These are phyloP conservation scores for Mucor plumbeus DNA, from an alignment of 371 early-diverging fungal genomes.

Conservation along the genomic window DNA sequence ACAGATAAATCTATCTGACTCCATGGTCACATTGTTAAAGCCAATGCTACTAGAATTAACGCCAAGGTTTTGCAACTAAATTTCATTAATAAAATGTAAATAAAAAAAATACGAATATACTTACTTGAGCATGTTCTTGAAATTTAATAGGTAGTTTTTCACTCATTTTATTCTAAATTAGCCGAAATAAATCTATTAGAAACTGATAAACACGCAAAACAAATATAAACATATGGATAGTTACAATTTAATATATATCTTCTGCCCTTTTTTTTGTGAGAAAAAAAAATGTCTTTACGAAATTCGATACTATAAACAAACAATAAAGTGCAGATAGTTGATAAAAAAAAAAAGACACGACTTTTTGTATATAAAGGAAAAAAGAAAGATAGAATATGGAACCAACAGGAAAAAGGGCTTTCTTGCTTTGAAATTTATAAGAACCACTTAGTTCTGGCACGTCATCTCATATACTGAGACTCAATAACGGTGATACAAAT, in stretches of 20 bases:
- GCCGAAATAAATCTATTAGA: not conserved
- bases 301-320: slow-evolving; percentile 8
- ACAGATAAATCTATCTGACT: slow-evolving; percentile 97
- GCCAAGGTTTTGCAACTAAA: slow-evolving; percentile 88
- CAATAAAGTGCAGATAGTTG: not conserved
- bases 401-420: not conserved
- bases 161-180: slow-evolving; percentile 53
- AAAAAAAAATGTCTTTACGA: not conserved
- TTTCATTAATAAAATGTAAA: not conserved
- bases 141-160: slow-evolving; percentile 83
- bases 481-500: slow-evolving; percentile 3
- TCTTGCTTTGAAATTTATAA: not conserved
- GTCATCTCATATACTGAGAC: slow-evolving; percentile 5
- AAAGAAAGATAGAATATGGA: not conserved
- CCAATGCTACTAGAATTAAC: slow-evolving; percentile 92
- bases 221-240: not conserved
- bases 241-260: not conserved
- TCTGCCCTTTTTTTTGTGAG: not conserved
- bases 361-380: not conserved
- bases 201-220: not conserved
- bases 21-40: slow-evolving; percentile 96
- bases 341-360: slow-evolving; percentile 4
- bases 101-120: not conserved
- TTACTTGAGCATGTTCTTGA: slow-evolving; percentile 96
- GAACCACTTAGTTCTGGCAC: not conserved